These are phyloP conservation scores for Artomyces pyxidatus DNA, from an alignment of 768 basidiomycete species.

Conservation along the genomic window DNA sequence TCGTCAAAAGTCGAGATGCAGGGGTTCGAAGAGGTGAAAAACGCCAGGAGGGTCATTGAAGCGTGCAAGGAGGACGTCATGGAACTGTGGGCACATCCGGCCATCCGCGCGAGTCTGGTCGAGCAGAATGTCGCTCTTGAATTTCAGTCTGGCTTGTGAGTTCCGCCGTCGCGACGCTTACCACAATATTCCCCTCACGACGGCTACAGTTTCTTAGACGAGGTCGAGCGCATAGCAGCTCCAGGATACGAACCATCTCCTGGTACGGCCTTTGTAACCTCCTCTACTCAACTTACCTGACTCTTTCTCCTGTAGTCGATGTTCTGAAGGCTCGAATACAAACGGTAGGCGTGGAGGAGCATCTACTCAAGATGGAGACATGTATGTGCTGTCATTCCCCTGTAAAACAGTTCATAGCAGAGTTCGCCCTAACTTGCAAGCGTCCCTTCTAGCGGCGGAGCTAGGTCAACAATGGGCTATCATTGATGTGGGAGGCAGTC, in stretches of 20 bases:
- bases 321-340: conserved; percentile 56
- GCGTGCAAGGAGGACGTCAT: conserved; percentile 49
- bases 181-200: background rate
- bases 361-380: conserved; percentile 43
- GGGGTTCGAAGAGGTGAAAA: conserved; percentile 30
- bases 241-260: conserved; percentile 44
- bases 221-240: conserved; percentile 41
- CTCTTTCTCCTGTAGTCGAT: conserved; percentile 48
- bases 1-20: conserved; percentile 10
- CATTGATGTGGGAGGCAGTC: conserved; percentile 60
- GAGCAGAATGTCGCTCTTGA: conserved; percentile 39
- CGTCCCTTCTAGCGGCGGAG: conserved; percentile 12
- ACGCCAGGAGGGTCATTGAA: conserved; percentile 37
- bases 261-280: conserved; percentile 33
- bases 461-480: conserved; percentile 46
- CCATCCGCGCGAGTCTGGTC: conserved; percentile 35
- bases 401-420: too few relatives aligned
- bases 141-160: conserved; percentile 58
- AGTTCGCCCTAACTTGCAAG: background rate
- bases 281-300: too few relatives aligned
- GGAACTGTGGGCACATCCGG: conserved; percentile 41
- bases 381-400: conserved; percentile 17
- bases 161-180: conserved; percentile 13
- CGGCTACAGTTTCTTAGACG: conserved; percentile 45
- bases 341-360: conserved; percentile 60